Base-by-base conservation (phyloP, 345 rosid genomes). In the Aurinia saxatilis region DNA sequence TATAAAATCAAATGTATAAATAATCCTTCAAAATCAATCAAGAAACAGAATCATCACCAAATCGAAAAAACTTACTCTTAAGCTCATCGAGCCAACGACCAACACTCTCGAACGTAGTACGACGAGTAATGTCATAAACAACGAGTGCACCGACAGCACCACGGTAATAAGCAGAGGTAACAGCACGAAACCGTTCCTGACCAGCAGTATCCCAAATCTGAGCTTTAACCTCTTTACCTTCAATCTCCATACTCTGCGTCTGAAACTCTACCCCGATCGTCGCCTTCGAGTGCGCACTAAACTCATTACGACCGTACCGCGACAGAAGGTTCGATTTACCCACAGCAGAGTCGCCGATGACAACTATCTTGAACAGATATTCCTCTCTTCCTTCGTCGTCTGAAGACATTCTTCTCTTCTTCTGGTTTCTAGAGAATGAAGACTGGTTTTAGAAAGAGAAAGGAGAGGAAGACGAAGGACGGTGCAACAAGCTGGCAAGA, bases 191-290 rank as follows among this genome's bases (percentile, higher is more conserved):
- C 12, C 97, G 74, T 27, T 90, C 97, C 52, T 90, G 97, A 6
- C 97, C 97, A n/a, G 97, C 97, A 51, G 97, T 90, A 48, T 90
- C 97, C 97, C 97, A 90, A 83, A 90, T 87, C 95, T 90, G 96
- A 37, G 95, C 97, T 45, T 90, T 87, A 1, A 90, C 83, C 48
- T 87, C 95, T 66, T 90, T 87, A n/a, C 96, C 93, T 16, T 84
- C 87, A 63, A 90, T 84, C 60, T 88, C 91, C 81, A 87, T 78
- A 46, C 80, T 80, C 72, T 87, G 95, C 5, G 97, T 87, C 82
- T 90, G 97, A 66, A 90, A 90, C 79, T 90, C 97, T 0, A 87
- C 97, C 7, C 97, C 97, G 31, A 90, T 90, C 59, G 97, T 90
- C 7, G 97, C 89, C 56, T 90, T 90, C 3, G 95, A 85, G 78